These are phyloP conservation scores for Abelmoschus esculentus DNA, from an alignment of 345 rosid species.

Conservation along the genomic window DNA sequence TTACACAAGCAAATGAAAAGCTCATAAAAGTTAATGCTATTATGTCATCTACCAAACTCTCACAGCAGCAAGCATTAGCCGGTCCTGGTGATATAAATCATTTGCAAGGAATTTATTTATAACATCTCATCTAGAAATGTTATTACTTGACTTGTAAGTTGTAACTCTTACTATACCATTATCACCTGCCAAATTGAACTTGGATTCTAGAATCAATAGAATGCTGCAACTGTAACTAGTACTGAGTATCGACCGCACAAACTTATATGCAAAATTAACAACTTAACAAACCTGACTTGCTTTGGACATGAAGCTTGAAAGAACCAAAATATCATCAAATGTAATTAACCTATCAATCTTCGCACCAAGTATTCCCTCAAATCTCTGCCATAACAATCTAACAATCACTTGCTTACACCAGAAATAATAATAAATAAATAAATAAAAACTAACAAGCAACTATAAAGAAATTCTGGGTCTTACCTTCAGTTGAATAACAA, in stretches of 20 bases:
- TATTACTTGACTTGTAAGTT: no score
- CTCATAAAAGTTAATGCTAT: background rate
- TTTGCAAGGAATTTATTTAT: no score
- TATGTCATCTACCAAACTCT: background rate
- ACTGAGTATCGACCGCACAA: background rate
- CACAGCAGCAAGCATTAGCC: no score
- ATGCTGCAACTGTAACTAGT: background rate
- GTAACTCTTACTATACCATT: no score
- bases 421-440: background rate
- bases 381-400: constrained; percentile 50
- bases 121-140: no score
- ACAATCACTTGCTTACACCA: background rate
- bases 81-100: background rate
- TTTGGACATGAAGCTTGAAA: constrained; percentile 83
- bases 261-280: background rate
- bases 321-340: constrained; percentile 72
- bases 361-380: constrained; percentile 76
- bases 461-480: constrained; percentile 14
- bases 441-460: constrained; percentile 9
- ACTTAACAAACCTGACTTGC: constrained; percentile 59
- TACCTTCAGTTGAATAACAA: constrained; percentile 94
- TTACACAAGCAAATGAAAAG: background rate
- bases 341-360: constrained; percentile 77
- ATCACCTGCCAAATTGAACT: no score
- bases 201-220: background rate